A percentile compares a stretch with the other conserved stretches of the same genome.
phyloP scores from a whole-genome alignment of 352 stramenopile genomes.

The Phytophthora podocarpi region DNA sequence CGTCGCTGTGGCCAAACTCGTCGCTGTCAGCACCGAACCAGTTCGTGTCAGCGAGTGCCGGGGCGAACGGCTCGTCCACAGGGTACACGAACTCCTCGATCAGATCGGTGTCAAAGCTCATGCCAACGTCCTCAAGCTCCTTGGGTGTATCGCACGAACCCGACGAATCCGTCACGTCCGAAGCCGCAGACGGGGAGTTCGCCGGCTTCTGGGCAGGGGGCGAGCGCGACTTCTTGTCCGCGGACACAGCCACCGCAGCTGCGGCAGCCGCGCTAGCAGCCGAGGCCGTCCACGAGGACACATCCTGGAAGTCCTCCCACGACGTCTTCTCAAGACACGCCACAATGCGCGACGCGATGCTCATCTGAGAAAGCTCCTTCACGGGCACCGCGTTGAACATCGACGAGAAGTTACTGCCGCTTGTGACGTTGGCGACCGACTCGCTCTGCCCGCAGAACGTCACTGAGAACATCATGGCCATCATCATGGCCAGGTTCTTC shows the following conservation, averaged over 20 bases:
- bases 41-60: constrained; percentile 58
- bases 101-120: constrained; percentile 64
- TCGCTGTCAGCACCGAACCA: constrained; percentile 65
- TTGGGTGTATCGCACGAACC: constrained; percentile 62
- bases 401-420: constrained; percentile 77
- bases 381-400: constrained; percentile 80
- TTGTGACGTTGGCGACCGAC: constrained; percentile 75
- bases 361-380: constrained; percentile 86
- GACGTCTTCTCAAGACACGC: constrained; percentile 89
- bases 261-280: constrained; percentile 38
- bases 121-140: constrained; percentile 48
- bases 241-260: constrained; percentile 36
- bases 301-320: constrained; percentile 87
- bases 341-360: constrained; percentile 84
- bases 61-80: constrained; percentile 77
- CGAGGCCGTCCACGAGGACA: constrained; percentile 73
- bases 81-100: constrained; percentile 87
- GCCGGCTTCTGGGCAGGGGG: constrained; percentile 18
- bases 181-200: constrained; percentile 65
- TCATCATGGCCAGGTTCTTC: constrained; percentile 91
- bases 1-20: constrained; percentile 64
- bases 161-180: constrained; percentile 72
- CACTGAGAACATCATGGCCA: constrained; percentile 88
- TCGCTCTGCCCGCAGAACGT: constrained; percentile 83
- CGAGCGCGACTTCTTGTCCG: constrained; percentile 37